These are phyloP conservation scores for Floccularia luteovirens DNA, from an alignment of 768 basidiomycete species.

Conservation along the genomic window DNA sequence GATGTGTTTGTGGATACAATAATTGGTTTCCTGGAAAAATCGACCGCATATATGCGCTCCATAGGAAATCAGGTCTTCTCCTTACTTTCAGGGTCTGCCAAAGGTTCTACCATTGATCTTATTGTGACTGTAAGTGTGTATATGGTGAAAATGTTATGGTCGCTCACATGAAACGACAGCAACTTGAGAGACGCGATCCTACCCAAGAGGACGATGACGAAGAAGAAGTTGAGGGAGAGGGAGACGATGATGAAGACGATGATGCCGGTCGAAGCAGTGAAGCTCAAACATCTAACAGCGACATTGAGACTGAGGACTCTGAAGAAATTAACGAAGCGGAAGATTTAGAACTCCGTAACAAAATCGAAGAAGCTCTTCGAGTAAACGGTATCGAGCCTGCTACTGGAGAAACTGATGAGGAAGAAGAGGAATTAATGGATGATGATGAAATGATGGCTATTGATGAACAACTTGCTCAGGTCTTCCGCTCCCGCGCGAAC, in stretches of 20 bases:
- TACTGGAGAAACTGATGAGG: conserved; percentile 49
- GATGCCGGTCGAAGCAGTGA: conserved; percentile 20
- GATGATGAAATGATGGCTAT: conserved; percentile 98
- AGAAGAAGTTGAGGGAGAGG: conserved; percentile 28
- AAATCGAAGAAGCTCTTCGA: conserved; percentile 57
- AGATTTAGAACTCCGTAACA: conserved; percentile 51
- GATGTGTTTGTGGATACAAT: conserved; percentile 86
- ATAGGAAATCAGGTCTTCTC: conserved; percentile 78
- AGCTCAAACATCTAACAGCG: conserved; percentile 18
- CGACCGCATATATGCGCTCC: conserved; percentile 71
- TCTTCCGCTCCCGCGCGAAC: conserved; percentile 65
- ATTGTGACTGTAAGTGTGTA: conserved; percentile 63
- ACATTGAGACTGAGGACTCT: conserved; percentile 22
- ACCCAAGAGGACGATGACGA: conserved; percentile 44
- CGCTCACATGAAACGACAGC: conserved; percentile 34
- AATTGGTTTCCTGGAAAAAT: conserved; percentile 83
- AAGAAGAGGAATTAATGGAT: conserved; percentile 75
- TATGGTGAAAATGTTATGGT: neutral
- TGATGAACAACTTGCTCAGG: conserved; percentile 84
- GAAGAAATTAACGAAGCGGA: conserved; percentile 40
- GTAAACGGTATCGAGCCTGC: conserved; percentile 51
- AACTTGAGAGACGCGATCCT: conserved; percentile 73
- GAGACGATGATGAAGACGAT: conserved; percentile 27
- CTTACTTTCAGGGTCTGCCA: conserved; percentile 57
- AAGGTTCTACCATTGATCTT: conserved; percentile 68